A percentile compares a stretch with the other conserved stretches of the same genome.
phyloP scores from a whole-genome alignment of 2,329 filamentous ascomycete species.

The Clonostachys solani region DNA sequence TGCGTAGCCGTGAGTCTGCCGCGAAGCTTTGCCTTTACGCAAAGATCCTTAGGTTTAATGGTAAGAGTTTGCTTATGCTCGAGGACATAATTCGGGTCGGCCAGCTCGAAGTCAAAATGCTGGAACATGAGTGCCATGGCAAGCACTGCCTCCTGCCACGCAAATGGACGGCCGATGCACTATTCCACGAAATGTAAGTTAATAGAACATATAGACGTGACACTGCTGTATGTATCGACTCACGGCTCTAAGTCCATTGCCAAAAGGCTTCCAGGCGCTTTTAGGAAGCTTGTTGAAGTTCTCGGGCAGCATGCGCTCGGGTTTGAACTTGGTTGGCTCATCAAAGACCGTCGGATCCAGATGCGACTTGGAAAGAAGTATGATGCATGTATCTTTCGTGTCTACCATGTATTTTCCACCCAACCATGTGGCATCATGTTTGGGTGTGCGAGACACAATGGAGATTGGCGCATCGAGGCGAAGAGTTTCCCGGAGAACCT shows the following conservation, averaged over 20 bases:
- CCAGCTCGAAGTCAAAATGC: constrained; percentile 48
- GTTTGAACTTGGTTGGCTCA: not conserved
- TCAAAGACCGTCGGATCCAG: not conserved
- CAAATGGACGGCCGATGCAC: constrained; percentile 4
- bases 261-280: constrained; percentile 15
- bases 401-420: constrained; percentile 1
- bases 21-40: not conserved
- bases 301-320: constrained; percentile 1
- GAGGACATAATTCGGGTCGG: constrained; percentile 56
- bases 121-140: constrained; percentile 1
- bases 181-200: too few species aligned
- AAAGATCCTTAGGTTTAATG: constrained; percentile 59
- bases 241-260: not conserved
- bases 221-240: too few species aligned
- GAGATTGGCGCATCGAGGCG: not conserved
- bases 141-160: constrained; percentile 3
- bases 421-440: constrained; percentile 19
- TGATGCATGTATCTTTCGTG: not conserved
- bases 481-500: constrained; percentile 9
- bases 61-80: constrained; percentile 53
- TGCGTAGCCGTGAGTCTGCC: not conserved
- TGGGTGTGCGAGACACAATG: constrained; percentile 11
- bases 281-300: not conserved
- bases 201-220: too few species aligned
- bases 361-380: not conserved